Conservation (phyloP, 805 yeast species). For the Saccharomycodes ludwigii region DNA sequence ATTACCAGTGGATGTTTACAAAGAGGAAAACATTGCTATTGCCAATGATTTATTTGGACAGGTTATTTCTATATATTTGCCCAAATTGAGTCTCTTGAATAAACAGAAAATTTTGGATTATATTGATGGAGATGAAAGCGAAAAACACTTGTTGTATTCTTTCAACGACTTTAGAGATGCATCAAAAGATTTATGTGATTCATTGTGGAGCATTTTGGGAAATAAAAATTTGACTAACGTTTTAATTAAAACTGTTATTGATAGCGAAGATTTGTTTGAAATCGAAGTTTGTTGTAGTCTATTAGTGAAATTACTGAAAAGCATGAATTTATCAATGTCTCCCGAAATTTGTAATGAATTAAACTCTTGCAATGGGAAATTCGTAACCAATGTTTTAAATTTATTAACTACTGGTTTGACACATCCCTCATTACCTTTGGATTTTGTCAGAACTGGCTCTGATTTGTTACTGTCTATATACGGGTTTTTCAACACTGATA, state of each 20-base stretch:
- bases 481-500: conserved; percentile 19
- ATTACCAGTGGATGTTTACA: conserved; percentile 22
- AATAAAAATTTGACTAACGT: conserved; percentile 21
- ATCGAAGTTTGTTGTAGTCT: conserved; percentile 22
- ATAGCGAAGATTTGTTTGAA: conserved; percentile 14
- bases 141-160: conserved; percentile 27
- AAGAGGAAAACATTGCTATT: conserved; percentile 20
- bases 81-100: conserved; percentile 39
- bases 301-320: conserved; percentile 15
- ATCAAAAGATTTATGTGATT: conserved; percentile 66
- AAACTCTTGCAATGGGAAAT: conserved; percentile 12
- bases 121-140: conserved; percentile 12
- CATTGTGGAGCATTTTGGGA: conserved; percentile 55
- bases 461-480: conserved; percentile 18
- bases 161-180: conserved; percentile 60
- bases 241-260: conserved; percentile 14
- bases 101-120: conserved; percentile 26
- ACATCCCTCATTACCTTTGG: conserved; percentile 13
- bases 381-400: conserved; percentile 13
- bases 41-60: conserved; percentile 31
- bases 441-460: conserved; percentile 20
- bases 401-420: conserved; percentile 17
- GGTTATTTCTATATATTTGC: conserved; percentile 55
- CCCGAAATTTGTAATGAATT: conserved; percentile 19
- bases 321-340: conserved; percentile 18